Conservation (phyloP, 2,329 filamentous ascomycete genomes). For the Neophaeococcomyces aloes region DNA sequence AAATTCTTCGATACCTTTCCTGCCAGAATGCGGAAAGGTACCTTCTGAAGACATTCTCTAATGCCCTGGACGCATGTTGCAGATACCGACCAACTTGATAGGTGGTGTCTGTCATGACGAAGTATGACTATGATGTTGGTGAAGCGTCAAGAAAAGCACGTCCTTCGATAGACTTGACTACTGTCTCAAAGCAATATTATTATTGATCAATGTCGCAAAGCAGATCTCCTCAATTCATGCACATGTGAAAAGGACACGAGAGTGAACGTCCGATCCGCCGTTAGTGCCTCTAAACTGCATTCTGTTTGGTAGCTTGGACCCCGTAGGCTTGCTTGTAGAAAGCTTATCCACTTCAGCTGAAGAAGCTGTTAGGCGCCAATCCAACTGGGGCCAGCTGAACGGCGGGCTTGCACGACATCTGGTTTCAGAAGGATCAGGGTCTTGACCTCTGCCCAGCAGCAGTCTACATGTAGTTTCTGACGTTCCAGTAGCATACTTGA, state of each 20-base stretch:
- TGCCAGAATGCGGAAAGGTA: conserved; percentile 4
- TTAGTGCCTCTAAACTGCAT: too few species aligned
- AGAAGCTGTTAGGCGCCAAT: background rate
- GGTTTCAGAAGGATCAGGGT: background rate
- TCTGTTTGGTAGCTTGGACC: too few species aligned
- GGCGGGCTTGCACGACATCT: conserved; percentile 1
- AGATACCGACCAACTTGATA: too few species aligned
- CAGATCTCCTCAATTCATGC: too few species aligned
- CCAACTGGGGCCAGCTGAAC: background rate
- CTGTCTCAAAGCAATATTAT: background rate
- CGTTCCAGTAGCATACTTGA: background rate
- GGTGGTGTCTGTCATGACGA: background rate
- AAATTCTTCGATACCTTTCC: conserved; percentile 7
- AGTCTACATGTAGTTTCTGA: background rate
- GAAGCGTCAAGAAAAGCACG: background rate
- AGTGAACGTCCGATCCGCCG: too few species aligned
- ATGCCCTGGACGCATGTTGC: too few species aligned
- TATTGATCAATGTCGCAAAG: too few species aligned
- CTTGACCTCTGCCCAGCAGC: background rate
- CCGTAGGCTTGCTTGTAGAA: too few species aligned
- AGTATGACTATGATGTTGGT: conserved; percentile 2
- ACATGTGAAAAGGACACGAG: too few species aligned
- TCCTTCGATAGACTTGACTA: background rate
- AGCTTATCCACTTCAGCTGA: background rate
- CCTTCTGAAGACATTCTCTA: background rate